Evolutionary conservation across 2,329 filamentous ascomycete species (phyloP), one percentile per base, ranked within the genome.

Genomic region (Sclerotiophoma versabilis): DNA sequence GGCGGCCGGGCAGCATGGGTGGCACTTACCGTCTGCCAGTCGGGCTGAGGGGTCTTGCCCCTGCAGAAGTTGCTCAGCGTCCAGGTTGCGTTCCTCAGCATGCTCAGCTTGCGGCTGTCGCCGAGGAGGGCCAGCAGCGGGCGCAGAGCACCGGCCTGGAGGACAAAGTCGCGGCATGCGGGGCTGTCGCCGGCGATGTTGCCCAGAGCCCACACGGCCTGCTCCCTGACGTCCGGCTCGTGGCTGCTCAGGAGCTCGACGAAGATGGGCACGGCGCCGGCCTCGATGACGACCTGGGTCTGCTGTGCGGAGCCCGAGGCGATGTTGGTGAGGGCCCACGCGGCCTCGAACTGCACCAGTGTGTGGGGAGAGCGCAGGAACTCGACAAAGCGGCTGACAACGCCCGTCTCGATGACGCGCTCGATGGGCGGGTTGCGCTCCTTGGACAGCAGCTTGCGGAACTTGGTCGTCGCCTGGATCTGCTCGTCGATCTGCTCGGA

Each of bases 101-200:
- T 99, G 84, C 93, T 98, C 54, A 99, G 83, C 84, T 99, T 99
- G 72, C 95, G 92, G 81, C 95, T 97, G 77, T 99, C 95, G 49
- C 93, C 93, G 52, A 99, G 87, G 37, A 99, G 85, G 71, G 87
- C 86, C 52, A 99, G 86, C 52, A 99, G 84, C 46, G 95, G 95
- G 77, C 92, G 92, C 46, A 99, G 86, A 59, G 95, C 95, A 70
- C 93, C 93, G 64, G 91, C 92, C 76, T 88, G 88, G 53, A 99
- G 85, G 57, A 99, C 95, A 75, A 96, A 99, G 78, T 99, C 95
- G 71, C 95, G 89, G 86, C 95, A 99, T 72, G 92, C 88, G 62
- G 95, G 95, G 83, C 93, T 98, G 77, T 99, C 95, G 79, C 95
- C 95, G 63, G 95, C 95, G 80, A 99, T 99, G 81, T 99, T 99